These are phyloP conservation scores for Cyclanthera cordifolia DNA, from an alignment of 306 rosid species.

Conservation along the genomic window DNA sequence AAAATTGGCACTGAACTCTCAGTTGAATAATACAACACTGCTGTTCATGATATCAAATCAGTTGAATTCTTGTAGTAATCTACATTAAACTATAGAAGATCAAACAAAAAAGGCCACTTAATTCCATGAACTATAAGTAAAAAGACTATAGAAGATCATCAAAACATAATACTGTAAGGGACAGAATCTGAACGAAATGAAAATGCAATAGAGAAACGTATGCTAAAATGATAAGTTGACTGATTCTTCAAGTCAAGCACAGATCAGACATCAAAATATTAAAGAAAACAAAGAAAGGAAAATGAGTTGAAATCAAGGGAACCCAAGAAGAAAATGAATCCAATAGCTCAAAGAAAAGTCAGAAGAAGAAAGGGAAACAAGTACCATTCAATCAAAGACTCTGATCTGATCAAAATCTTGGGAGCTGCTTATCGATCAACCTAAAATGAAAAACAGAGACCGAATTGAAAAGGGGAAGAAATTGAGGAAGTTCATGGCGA, in stretches of 20 bases:
- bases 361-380: slow-evolving; percentile 13
- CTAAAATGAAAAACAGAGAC: slow-evolving; percentile 21
- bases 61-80: not conserved
- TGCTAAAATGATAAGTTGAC: not conserved
- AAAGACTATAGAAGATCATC: not conserved
- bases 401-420: slow-evolving; percentile 53
- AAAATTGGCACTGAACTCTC: not conserved
- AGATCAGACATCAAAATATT: slow-evolving; percentile 28
- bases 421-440: slow-evolving; percentile 50
- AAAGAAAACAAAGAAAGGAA: not conserved
- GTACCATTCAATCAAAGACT: slow-evolving; percentile 45
- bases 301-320: not conserved
- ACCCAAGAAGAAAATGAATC: not conserved
- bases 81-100: no score
- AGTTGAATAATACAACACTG: not conserved
- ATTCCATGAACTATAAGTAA: not conserved
- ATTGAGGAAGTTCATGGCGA: slow-evolving; percentile 23
- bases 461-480: slow-evolving; percentile 25
- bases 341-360: slow-evolving; percentile 19
- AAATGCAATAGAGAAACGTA: slow-evolving; percentile 12
- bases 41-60: not conserved
- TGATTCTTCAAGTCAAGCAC: slow-evolving; percentile 23
- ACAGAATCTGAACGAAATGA: slow-evolving; percentile 7
- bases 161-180: not conserved
- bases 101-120: not conserved